These are phyloP conservation scores for Hypoxylon sp. DNA, from an alignment of 2,329 filamentous ascomycete species.

Conservation along the genomic window DNA sequence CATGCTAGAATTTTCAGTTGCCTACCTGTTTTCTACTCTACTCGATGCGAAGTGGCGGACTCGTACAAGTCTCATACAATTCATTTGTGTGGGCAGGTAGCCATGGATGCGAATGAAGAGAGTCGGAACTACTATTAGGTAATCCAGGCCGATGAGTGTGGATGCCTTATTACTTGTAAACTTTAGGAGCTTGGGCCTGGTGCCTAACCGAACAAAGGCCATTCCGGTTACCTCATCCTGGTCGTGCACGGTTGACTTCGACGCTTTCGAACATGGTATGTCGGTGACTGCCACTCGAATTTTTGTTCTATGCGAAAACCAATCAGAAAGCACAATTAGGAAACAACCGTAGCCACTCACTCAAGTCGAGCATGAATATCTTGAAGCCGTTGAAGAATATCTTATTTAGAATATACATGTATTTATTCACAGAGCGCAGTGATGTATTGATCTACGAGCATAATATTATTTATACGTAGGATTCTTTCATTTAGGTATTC, in stretches of 20 bases:
- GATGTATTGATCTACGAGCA: neutral
- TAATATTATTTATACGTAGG: slow-evolving; percentile 1
- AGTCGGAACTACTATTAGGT: slow-evolving; percentile 1
- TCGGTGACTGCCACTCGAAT: slow-evolving; percentile 1
- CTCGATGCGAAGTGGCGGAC: neutral
- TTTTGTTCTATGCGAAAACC: neutral
- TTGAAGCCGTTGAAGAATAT: slow-evolving; percentile 7
- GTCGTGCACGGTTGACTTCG: neutral
- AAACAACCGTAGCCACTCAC: slow-evolving; percentile 19
- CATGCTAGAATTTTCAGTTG: neutral
- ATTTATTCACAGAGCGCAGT: no score
- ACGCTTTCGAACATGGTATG: neutral
- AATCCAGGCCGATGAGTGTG: neutral
- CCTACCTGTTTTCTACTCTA: neutral
- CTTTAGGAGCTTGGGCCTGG: slow-evolving; percentile 29
- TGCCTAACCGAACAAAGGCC: slow-evolving; percentile 18
- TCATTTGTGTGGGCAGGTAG: slow-evolving; percentile 18
- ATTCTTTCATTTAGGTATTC: no score
- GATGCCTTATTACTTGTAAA: slow-evolving; percentile 3
- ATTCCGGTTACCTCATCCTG: slow-evolving; percentile 10
- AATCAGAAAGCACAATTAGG: slow-evolving; percentile 34
- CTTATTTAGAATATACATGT: neutral
- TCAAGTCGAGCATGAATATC: slow-evolving; percentile 7
- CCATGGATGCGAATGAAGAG: neutral
- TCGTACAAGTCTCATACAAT: slow-evolving; percentile 14